Evolutionary conservation across 176 grass and related monocot species (phyloP), one percentile per base, ranked within the genome.

Genomic region (Poa pratensis): DNA sequence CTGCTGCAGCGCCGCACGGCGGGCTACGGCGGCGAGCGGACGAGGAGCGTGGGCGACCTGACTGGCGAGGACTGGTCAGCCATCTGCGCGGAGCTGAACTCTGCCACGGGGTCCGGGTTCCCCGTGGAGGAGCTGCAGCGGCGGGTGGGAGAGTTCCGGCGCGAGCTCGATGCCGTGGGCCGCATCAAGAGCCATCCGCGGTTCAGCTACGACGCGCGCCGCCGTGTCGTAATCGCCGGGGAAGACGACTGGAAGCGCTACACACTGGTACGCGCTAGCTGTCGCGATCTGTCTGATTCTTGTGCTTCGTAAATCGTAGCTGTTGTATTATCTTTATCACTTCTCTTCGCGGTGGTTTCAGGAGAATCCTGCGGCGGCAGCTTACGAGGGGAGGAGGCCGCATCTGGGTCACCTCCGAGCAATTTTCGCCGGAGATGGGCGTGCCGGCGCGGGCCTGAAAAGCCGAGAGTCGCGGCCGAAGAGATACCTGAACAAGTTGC

Each of bases 161-260:
- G 84, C 26, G 84, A 90, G 66, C 46, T 86, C 57, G 88, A 90
- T 32, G 74, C 67, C 15, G 46, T 66, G 1, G 35, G 27, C 46
- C 73, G 74, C 48, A 68, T 74, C 80, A 90, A 59, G 84, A 78
- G 45, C 48, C 80, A 90, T n/a, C 74, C 45, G 0, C 7, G 15
- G 32, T 86, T 86, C 80, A 63, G 34, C 57, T 79, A 87, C 75
- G 80, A 87, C 37, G 55, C 57, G 1, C 80, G 84, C 24, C 75
- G 89, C 15, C 84, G 58, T 5, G 73, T 83, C 66, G 75, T 90
- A 34, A 67, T 87, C 80, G 89, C 89, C 57, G 26, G 3, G 15
- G 74, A 87, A 63, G 80, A 67, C 35, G 74, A 87, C 4, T 83
- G 84, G 84, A 78, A 75, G 37, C 46, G 75, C 11, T 87, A 87